Evolutionary conservation across 1,284 basidiomycete species (phyloP).

Genomic region (Pisolithus thermaeus): DNA sequence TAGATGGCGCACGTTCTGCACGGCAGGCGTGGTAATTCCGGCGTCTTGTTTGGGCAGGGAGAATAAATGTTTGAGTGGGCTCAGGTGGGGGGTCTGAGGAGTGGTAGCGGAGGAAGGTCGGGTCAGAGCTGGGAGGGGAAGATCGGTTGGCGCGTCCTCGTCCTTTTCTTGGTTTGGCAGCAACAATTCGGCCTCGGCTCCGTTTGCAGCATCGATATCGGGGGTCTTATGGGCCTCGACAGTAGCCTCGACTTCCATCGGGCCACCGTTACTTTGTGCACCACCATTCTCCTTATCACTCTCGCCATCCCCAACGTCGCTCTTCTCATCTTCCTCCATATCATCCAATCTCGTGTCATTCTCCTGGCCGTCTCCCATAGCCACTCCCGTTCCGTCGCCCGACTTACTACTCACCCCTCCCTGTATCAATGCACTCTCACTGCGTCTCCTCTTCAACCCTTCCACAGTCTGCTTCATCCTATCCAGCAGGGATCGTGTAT

Average conservation of each 20-base stretch:
- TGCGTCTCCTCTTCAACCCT: slow-evolving; percentile 50
- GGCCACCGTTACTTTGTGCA: not conserved
- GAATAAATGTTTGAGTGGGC: slow-evolving; percentile 23
- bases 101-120: not conserved
- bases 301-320: not conserved
- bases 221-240: not conserved
- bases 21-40: slow-evolving; percentile 22
- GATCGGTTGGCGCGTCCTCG: not conserved
- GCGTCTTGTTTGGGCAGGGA: slow-evolving; percentile 8
- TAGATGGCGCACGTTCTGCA: slow-evolving; percentile 31
- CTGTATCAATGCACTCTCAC: slow-evolving; percentile 22
- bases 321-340: not conserved
- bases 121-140: slow-evolving; percentile 4
- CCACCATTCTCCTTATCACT: slow-evolving; percentile 9
- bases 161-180: not conserved
- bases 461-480: slow-evolving; percentile 60
- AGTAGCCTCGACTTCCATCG: not conserved
- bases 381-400: not conserved
- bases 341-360: not conserved
- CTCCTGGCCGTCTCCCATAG: not conserved
- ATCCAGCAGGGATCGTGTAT: slow-evolving; percentile 49
- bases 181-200: not conserved
- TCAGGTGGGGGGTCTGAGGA: slow-evolving; percentile 19
- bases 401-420: slow-evolving; percentile 3
- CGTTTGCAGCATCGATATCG: not conserved